A percentile compares a stretch with the other conserved stretches of the same genome.
Conservation (phyloP, 2,329 filamentous ascomycete species). For the Juglanconis sp. region DNA sequence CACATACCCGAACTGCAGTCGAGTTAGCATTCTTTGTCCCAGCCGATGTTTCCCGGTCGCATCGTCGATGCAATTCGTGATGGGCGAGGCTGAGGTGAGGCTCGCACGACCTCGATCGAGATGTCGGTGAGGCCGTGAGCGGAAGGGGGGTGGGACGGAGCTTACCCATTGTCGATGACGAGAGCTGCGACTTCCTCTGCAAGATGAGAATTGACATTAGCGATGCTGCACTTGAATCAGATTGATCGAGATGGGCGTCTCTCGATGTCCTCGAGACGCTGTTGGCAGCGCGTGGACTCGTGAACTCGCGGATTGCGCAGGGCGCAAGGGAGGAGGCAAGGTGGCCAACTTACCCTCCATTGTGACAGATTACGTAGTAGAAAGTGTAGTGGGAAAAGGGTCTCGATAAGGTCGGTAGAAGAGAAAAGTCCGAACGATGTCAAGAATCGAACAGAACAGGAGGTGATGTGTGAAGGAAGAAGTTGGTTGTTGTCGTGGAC, state of each 20-base stretch:
- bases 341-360: conserved; percentile 51
- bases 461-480: conserved; percentile 8
- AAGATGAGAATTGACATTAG: conserved; percentile 42
- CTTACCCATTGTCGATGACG: conserved; percentile 99
- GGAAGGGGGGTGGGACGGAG: conserved; percentile 30
- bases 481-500: conserved; percentile 12
- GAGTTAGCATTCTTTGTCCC: conserved; percentile 34
- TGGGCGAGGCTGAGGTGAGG: background rate
- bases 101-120: conserved; percentile 12
- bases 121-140: conserved; percentile 33
- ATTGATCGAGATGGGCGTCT: conserved; percentile 12
- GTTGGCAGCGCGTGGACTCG: conserved; percentile 16
- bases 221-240: conserved; percentile 21
- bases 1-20: conserved; percentile 95
- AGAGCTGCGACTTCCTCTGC: conserved; percentile 99
- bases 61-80: background rate
- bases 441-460: conserved; percentile 16
- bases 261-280: conserved; percentile 6
- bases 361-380: conserved; percentile 45
- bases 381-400: conserved; percentile 21
- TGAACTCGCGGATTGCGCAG: conserved; percentile 7
- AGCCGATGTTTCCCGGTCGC: background rate
- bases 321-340: conserved; percentile 23
- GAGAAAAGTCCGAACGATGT: conserved; percentile 23
- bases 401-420: conserved; percentile 26